These are phyloP conservation scores for Tetrapisispora arboricola DNA, from an alignment of 805 yeast genomes.

Conservation along the genomic window DNA sequence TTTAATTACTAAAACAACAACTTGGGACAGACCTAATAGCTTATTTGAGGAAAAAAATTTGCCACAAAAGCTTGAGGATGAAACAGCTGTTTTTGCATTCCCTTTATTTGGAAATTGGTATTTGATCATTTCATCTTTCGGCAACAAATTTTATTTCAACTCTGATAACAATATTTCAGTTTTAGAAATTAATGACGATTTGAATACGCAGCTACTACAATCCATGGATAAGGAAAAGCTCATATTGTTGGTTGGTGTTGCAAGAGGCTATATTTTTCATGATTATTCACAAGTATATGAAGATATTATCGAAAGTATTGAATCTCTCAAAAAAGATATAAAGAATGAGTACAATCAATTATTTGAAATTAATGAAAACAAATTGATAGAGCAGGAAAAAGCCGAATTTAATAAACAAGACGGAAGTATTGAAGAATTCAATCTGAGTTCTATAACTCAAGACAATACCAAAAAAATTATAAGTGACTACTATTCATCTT, in stretches of 20 bases:
- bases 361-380: background rate
- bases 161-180: slow-evolving; percentile 17
- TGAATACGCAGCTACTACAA: slow-evolving; percentile 20
- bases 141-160: slow-evolving; percentile 35
- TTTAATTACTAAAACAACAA: slow-evolving; percentile 28
- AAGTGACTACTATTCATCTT: slow-evolving; percentile 16
- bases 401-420: no score
- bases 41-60: slow-evolving; percentile 4
- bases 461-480: no score
- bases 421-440: no score
- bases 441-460: no score
- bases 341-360: slow-evolving; percentile 4
- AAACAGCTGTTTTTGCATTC: slow-evolving; percentile 10
- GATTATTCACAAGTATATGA: slow-evolving; percentile 12
- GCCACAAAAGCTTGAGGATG: background rate
- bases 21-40: slow-evolving; percentile 30
- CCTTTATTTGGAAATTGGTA: slow-evolving; percentile 30
- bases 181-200: slow-evolving; percentile 27
- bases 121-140: slow-evolving; percentile 34
- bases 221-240: slow-evolving; percentile 23
- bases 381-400: background rate
- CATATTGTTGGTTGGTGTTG: slow-evolving; percentile 15
- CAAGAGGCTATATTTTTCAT: slow-evolving; percentile 14
- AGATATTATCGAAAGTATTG: slow-evolving; percentile 10
- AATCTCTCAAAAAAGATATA: slow-evolving; percentile 8